Evolutionary conservation across 768 basidiomycete genomes (phyloP).

Genomic region (Panaeolus cyanescens): DNA sequence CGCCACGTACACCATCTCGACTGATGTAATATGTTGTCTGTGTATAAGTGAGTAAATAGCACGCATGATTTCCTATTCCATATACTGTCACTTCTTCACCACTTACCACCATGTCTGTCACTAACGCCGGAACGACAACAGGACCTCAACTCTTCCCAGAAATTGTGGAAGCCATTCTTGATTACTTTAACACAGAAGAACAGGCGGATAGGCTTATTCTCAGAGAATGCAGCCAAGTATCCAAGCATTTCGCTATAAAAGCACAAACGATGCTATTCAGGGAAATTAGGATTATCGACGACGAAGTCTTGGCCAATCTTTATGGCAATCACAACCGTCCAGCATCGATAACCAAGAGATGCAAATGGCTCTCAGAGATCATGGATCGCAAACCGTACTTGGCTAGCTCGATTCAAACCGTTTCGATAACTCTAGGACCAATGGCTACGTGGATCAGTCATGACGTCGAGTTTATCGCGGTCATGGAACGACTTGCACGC

Average conservation of each 20-base stretch:
- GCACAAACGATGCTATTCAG: not conserved
- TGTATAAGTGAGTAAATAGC: too few species aligned
- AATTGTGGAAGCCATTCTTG: not conserved
- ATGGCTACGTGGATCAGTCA: not conserved
- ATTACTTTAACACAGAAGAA: not conserved
- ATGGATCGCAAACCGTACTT: not conserved
- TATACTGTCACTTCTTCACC: too few species aligned
- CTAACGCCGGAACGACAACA: too few species aligned
- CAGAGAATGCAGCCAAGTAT: not conserved
- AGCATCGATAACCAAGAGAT: not conserved
- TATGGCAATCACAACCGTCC: not conserved
- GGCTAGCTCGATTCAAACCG: not conserved
- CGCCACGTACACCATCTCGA: too few species aligned
- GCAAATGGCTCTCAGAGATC: not conserved
- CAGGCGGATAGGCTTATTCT: not conserved
- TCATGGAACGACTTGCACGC: not conserved
- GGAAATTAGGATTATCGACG: not conserved
- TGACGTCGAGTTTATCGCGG: not conserved
- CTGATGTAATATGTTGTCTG: too few species aligned
- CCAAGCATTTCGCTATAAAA: not conserved
- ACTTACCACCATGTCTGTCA: too few species aligned
- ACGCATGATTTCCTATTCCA: too few species aligned
- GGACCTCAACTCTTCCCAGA: not conserved
- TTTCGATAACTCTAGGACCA: not conserved
- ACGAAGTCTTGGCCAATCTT: not conserved